These are phyloP conservation scores for Eucalyptus tenuipes DNA, from an alignment of 345 rosid genomes.

Conservation along the genomic window DNA sequence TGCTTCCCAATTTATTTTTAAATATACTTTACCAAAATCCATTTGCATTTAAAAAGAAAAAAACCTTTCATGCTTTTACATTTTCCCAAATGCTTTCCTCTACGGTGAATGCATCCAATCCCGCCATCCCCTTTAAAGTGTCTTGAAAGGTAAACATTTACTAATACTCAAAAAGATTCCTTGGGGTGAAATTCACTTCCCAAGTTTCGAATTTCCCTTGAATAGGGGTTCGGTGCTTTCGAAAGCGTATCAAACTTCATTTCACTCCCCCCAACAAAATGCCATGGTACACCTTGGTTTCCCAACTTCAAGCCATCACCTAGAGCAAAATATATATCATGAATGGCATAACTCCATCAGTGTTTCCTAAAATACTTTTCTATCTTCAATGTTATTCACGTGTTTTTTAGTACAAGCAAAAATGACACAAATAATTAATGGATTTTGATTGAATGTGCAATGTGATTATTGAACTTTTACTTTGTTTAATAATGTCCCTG, in stretches of 20 bases:
- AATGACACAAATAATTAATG: no score
- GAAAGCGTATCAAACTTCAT: background rate
- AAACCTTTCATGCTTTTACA: no score
- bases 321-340: background rate
- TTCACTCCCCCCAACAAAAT: background rate
- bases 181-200: background rate
- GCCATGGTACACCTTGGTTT: background rate
- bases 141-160: background rate
- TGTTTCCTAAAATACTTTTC: background rate
- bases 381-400: background rate
- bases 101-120: background rate
- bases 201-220: background rate
- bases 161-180: background rate
- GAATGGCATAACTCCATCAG: background rate
- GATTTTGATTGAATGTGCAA: no score
- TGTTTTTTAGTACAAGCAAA: background rate
- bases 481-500: no score
- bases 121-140: fast-evolving
- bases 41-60: no score
- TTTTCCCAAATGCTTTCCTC: background rate
- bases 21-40: fast-evolving
- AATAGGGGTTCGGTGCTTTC: background rate
- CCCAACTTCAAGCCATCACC: background rate
- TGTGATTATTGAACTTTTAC: no score
- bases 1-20: no score